Evolutionary conservation across 306 rosid species (phyloP), one percentile per base, ranked within the genome.

Genomic region (Gastrolobium bilobum): DNA sequence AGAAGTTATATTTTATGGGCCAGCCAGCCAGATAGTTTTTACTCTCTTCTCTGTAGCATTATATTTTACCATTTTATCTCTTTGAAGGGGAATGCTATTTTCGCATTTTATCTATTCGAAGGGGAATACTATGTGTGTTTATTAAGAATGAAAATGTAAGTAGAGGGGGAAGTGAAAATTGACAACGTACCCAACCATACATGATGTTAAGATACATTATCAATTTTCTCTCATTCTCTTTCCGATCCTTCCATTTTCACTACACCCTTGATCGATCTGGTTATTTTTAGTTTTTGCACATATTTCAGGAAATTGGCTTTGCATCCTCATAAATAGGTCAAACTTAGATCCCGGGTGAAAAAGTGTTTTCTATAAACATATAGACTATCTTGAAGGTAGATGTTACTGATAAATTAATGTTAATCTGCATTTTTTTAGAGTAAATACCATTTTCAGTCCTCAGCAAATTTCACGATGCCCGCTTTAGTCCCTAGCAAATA

Each of bases 81-180:
- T 63, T 7, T 61, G 30, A 52, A 52, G 14, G 10, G 71, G 7
- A 10, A 20, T 20, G 26, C 26, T 64, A 26, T 46, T 57, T 44
- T 5, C 33, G 10, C 42, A 10, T 11, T 62, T 63, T 39, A 3
- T 38, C 3, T 63, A n/a, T 63, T 7, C 37, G 30, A 52, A 52
- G 14, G 10, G 71, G 7, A 10, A 20, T 20, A 20, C 26, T 29
- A 47, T 68, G 35, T 34, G 4, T 6, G 58, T 46, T 60, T 42
- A 37, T n/a, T 59, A 30, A 39, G 46, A 59, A 58, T 13, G 50
- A 31, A 73, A 10, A 40, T 43, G 43, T 33, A 58, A 73, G 40
- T 58, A 20, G 46, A 43, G 4, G n/a, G 0, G 7, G 7, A 40
- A 72, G 29, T 42, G 60, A 79, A 66, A 53, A n/a, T 3, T 52